These are phyloP conservation scores for Cystobasidium onofrii DNA, from an alignment of 768 basidiomycete genomes.

Conservation along the genomic window DNA sequence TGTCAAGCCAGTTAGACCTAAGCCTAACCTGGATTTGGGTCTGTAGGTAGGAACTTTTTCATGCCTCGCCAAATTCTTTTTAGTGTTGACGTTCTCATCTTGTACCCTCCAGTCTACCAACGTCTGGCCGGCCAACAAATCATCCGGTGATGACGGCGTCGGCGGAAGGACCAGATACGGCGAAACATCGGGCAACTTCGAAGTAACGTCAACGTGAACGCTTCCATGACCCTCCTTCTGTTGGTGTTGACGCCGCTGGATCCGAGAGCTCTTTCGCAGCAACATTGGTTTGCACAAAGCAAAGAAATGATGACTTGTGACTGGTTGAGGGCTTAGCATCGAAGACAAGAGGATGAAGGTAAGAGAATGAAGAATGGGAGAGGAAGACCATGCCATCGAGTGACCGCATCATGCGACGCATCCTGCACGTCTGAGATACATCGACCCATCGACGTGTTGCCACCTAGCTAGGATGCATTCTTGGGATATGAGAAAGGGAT, in stretches of 20 bases:
- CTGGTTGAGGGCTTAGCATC: no score
- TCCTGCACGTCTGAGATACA: background rate
- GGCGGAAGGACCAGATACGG: background rate
- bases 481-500: background rate
- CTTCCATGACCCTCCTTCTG: background rate
- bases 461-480: background rate
- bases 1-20: background rate
- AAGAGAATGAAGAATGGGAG: no score
- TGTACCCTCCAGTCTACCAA: background rate
- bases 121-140: background rate
- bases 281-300: background rate
- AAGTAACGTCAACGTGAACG: background rate
- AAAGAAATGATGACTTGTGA: background rate
- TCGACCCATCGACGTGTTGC: background rate
- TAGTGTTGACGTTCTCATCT: background rate
- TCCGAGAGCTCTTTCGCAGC: background rate
- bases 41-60: no score
- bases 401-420: background rate
- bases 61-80: no score
- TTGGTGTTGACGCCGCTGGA: background rate
- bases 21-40: no score
- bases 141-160: background rate
- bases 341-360: no score
- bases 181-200: background rate
- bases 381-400: no score